These are phyloP conservation scores for Aspergillus funiculosus DNA, from an alignment of 495 filamentous ascomycete genomes.

Conservation along the genomic window DNA sequence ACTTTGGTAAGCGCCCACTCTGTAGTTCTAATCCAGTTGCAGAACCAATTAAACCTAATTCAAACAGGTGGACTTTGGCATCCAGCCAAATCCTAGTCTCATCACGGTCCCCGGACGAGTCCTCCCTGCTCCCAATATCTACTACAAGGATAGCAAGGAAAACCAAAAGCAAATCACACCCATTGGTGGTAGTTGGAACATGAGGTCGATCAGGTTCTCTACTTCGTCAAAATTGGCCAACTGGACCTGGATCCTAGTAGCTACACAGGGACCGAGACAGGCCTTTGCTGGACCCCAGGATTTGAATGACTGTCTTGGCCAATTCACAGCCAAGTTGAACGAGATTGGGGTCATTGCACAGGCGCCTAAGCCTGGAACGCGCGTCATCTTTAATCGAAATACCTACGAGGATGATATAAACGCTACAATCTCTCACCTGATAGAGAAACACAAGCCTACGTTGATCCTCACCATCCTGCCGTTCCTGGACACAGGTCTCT, in stretches of 20 bases:
- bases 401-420: slow-evolving; percentile 22
- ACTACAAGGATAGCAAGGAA: slow-evolving; percentile 38
- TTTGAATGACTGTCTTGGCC: slow-evolving; percentile 9
- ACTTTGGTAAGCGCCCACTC: slow-evolving; percentile 10
- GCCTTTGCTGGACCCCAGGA: slow-evolving; percentile 9
- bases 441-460: slow-evolving; percentile 28
- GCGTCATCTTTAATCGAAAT: slow-evolving; percentile 11
- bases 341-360: slow-evolving; percentile 28
- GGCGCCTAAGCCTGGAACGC: slow-evolving; percentile 12
- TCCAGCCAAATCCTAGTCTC: slow-evolving; percentile 48
- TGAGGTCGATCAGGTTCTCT: slow-evolving; percentile 42
- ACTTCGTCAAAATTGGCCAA: slow-evolving; percentile 24
- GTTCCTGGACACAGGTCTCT: slow-evolving; percentile 44
- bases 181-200: slow-evolving; percentile 50
- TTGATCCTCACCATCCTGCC: slow-evolving; percentile 64
- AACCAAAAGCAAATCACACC: slow-evolving; percentile 23
- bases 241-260: slow-evolving; percentile 37
- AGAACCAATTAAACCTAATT: slow-evolving; percentile 1
- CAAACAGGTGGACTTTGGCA: slow-evolving; percentile 47
- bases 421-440: slow-evolving; percentile 25
- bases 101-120: slow-evolving; percentile 62
- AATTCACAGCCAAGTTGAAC: slow-evolving; percentile 21
- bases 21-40: slow-evolving; percentile 23
- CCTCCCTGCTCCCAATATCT: slow-evolving; percentile 48
- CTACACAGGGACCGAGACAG: not conserved